These are phyloP conservation scores for Somion occarium DNA, from an alignment of 1,284 basidiomycete genomes.

Conservation along the genomic window DNA sequence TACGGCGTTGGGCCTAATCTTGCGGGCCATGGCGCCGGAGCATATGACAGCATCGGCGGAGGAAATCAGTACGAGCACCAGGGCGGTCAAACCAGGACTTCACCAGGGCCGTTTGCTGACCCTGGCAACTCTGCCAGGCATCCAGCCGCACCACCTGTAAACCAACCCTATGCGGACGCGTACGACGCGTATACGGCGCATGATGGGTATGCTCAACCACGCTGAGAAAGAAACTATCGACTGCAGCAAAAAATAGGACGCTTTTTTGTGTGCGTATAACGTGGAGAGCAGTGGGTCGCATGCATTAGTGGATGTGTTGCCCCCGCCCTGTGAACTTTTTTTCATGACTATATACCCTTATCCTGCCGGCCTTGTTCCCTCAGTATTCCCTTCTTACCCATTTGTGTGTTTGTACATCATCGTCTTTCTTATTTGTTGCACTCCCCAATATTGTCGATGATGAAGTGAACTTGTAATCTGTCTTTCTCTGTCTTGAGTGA, in stretches of 20 bases:
- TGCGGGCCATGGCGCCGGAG: slow-evolving; percentile 11
- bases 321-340: background rate
- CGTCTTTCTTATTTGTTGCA: background rate
- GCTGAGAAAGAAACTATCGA: too few relatives aligned
- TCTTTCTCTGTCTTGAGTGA: too few relatives aligned
- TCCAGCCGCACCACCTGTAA: slow-evolving; percentile 17
- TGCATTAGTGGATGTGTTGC: too few relatives aligned
- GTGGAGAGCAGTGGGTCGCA: too few relatives aligned
- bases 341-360: background rate
- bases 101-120: slow-evolving; percentile 24
- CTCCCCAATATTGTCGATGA: too few relatives aligned
- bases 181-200: background rate
- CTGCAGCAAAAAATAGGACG: too few relatives aligned
- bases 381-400: background rate
- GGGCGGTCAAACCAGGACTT: background rate
- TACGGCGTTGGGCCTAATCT: slow-evolving; percentile 15
- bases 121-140: slow-evolving; percentile 20
- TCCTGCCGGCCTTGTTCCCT: background rate
- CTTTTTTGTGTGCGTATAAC: too few relatives aligned
- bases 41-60: background rate
- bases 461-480: too few relatives aligned
- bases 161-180: background rate
- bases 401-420: background rate
- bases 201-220: background rate
- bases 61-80: background rate